phyloP scores from a whole-genome alignment of 2,329 filamentous ascomycete genomes.

The Cadophora sp. region DNA sequence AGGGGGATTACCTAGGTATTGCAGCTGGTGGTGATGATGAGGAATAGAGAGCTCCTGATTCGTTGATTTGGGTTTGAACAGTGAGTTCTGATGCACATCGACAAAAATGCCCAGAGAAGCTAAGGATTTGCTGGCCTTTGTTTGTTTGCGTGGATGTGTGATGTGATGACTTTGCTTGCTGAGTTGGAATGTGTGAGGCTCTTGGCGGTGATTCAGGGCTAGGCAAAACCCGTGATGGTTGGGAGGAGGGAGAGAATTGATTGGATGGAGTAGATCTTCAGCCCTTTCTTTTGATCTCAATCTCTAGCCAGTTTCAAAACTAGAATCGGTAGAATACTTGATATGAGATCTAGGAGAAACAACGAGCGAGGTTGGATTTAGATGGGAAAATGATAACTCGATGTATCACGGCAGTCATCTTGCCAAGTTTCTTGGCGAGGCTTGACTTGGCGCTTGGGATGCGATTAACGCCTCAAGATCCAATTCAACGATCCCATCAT shows the following conservation, averaged over 20 bases:
- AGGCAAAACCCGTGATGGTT: slow-evolving; percentile 5
- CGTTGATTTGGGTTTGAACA: background rate
- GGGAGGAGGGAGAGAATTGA: background rate
- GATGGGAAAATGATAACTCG: background rate
- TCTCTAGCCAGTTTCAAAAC: too few relatives aligned
- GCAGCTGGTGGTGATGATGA: background rate
- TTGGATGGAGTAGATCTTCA: background rate
- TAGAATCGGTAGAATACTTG: background rate
- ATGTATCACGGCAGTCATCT: slow-evolving; percentile 10
- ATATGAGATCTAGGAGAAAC: background rate
- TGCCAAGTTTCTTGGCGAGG: slow-evolving; percentile 9
- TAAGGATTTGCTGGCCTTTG: background rate
- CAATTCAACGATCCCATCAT: background rate
- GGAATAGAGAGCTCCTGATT: background rate
- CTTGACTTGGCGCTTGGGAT: slow-evolving; percentile 15
- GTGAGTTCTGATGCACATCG: slow-evolving; percentile 12
- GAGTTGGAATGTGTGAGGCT: slow-evolving; percentile 4
- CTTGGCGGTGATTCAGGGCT: slow-evolving; percentile 12
- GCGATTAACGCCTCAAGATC: slow-evolving; percentile 4
- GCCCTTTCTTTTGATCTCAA: background rate
- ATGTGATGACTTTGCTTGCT: slow-evolving; percentile 6
- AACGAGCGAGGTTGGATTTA: background rate
- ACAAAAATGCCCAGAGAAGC: slow-evolving; percentile 15
- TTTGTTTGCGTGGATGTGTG: too few relatives aligned
- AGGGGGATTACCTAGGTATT: background rate